Base-by-base conservation (phyloP, 306 rosid species). In the Comarum palustre region DNA sequence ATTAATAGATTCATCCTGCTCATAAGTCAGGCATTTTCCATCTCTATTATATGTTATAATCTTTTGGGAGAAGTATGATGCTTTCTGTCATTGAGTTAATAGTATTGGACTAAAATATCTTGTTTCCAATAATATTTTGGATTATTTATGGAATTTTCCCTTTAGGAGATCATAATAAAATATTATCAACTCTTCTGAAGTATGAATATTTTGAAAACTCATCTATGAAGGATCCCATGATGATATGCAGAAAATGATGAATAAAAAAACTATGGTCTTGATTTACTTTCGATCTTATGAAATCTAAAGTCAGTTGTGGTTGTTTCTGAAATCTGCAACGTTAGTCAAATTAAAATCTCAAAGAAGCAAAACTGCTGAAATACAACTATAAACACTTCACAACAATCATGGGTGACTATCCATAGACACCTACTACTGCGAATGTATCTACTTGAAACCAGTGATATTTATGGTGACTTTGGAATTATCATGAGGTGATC, bases 401-500 rank as follows among this genome's bases (percentile, higher is more conserved):
- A 16, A 10, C 32, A 7, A 24, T 15, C 32, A 20, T 22, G 22
- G 6, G 24, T 39, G 2, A 38, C 20, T n/a, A 62, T 77, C 20
- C 17, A 10, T 69, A 47, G 69, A 3, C 47, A 60, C 48, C 22
- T 71, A 29, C 68, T 6, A 47, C 50, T 19, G 45, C 16, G 61
- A 50, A 38, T 39, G 65, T 19, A 8, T 9, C n/a, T 59, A 29
- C 69, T 52, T 66, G 48, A 52, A 32, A 43, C 22, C 17, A 48
- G 27, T 65, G 39, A 47, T 69, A 58, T 48, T 63, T 62, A 34
- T 65, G 25, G 19, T 67, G 65, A 48, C 43, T 51, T 57, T 62
- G 67, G 74, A 59, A 68, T 59, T 77, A 27, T 69, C 72, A 43
- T 69, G 72, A 57, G 82, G 76, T 32, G 68, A 69, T 59, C 73